These are phyloP conservation scores for Adansonia gregorii DNA, from an alignment of 441 rosid genomes.

Conservation along the genomic window DNA sequence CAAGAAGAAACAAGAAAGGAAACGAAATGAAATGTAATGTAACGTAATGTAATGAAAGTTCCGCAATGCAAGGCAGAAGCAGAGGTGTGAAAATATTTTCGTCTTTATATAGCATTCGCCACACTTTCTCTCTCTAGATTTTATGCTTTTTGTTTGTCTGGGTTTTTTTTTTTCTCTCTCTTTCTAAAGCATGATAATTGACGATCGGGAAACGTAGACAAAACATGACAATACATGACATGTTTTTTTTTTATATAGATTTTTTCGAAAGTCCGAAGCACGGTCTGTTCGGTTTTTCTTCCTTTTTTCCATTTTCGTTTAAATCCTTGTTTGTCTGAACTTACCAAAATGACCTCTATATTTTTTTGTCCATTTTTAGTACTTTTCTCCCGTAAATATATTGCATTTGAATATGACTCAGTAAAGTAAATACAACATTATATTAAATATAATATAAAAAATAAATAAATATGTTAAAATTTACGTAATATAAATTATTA, in stretches of 20 bases:
- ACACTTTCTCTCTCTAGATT: not conserved
- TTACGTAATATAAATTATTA: too few species aligned
- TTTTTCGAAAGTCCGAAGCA: not conserved
- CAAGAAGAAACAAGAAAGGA: not conserved
- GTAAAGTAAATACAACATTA: too few species aligned
- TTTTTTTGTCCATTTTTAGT: not conserved
- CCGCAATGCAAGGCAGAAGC: slow-evolving; percentile 15
- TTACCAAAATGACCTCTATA: not conserved
- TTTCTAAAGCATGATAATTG: not conserved
- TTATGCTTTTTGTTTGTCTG: too few species aligned
- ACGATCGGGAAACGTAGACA: not conserved
- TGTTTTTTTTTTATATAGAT: not conserved
- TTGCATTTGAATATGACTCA: too few species aligned
- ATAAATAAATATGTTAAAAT: not conserved
- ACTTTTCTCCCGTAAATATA: not conserved
- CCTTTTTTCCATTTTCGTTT: not conserved
- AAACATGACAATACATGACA: not conserved
- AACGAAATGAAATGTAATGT: not conserved
- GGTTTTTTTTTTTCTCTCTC: too few species aligned
- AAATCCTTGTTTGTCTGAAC: not conserved
- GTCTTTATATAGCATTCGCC: not conserved
- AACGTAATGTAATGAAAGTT: not conserved
- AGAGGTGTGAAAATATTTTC: not conserved
- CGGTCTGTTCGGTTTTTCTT: not conserved
- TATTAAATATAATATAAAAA: not conserved